These are phyloP conservation scores for Tothia fuscella DNA, from an alignment of 2,329 filamentous ascomycete genomes.

Conservation along the genomic window DNA sequence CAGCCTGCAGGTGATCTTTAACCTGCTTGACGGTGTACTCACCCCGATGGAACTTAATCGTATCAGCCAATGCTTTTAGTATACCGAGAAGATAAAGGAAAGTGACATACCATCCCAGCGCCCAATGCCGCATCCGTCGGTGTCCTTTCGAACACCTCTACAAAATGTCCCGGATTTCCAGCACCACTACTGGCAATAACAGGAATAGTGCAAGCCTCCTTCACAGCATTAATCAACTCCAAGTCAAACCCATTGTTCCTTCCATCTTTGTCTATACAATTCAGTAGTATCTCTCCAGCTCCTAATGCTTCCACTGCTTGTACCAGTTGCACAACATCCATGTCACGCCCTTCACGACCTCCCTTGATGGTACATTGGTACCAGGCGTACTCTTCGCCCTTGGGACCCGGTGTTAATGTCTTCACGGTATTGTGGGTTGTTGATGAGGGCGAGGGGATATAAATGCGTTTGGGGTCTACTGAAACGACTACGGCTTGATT, in stretches of 20 bases:
- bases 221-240: slow-evolving; percentile 81
- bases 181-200: slow-evolving; percentile 93
- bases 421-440: slow-evolving; percentile 65
- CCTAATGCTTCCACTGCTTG: slow-evolving; percentile 93
- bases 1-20: slow-evolving; percentile 64
- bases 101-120: slow-evolving; percentile 64
- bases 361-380: slow-evolving; percentile 97
- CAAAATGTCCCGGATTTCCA: slow-evolving; percentile 76
- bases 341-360: slow-evolving; percentile 82
- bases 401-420: slow-evolving; percentile 57
- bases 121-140: slow-evolving; percentile 84
- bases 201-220: slow-evolving; percentile 74
- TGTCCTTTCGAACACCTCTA: slow-evolving; percentile 79
- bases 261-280: slow-evolving; percentile 96
- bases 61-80: slow-evolving; percentile 12
- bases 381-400: slow-evolving; percentile 78
- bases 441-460: slow-evolving; percentile 56
- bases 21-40: slow-evolving; percentile 94
- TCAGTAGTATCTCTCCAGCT: slow-evolving; percentile 83
- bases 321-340: slow-evolving; percentile 82
- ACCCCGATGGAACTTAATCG: slow-evolving; percentile 67
- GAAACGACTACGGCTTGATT: slow-evolving; percentile 95
- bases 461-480: slow-evolving; percentile 85
- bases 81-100: background rate
- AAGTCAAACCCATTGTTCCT: slow-evolving; percentile 91